Evolutionary conservation across 208 protist species (phyloP).

Genomic region (Phytomonas sp.): DNA sequence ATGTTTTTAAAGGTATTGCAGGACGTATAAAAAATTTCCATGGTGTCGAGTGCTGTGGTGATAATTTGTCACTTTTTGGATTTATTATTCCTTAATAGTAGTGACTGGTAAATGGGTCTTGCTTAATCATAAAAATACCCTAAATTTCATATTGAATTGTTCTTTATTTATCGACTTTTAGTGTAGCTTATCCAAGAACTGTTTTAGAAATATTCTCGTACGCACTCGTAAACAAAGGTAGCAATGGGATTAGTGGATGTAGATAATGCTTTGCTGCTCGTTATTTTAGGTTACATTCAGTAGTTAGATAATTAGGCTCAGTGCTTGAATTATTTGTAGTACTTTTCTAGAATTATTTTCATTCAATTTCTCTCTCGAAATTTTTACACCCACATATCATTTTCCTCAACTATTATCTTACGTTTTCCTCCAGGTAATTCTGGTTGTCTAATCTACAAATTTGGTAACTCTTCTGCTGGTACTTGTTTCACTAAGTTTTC

Average conservation of each 20-base stretch:
- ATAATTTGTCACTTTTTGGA: background rate
- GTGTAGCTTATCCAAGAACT: background rate
- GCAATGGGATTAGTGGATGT: background rate
- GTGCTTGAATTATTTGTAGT: constrained; percentile 4
- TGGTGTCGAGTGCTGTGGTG: background rate
- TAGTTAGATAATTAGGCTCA: background rate
- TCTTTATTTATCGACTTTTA: constrained; percentile 13
- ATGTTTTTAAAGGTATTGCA: background rate
- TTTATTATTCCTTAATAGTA: background rate
- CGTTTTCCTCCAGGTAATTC: background rate
- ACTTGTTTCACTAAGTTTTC: background rate
- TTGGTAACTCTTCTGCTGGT: background rate
- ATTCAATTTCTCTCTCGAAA: background rate
- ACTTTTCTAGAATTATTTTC: constrained; percentile 9
- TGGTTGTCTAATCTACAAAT: background rate
- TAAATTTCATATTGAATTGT: constrained; percentile 1
- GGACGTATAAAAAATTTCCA: background rate
- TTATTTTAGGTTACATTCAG: background rate
- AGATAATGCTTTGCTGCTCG: background rate
- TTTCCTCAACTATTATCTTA: background rate
- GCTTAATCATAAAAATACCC: background rate
- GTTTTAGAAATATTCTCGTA: background rate
- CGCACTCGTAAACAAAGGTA: background rate
- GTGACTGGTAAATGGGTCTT: background rate
- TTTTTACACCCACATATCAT: background rate